phyloP scores from a whole-genome alignment of 148 eudicot genomes.

The Arctostaphylos glauca region DNA sequence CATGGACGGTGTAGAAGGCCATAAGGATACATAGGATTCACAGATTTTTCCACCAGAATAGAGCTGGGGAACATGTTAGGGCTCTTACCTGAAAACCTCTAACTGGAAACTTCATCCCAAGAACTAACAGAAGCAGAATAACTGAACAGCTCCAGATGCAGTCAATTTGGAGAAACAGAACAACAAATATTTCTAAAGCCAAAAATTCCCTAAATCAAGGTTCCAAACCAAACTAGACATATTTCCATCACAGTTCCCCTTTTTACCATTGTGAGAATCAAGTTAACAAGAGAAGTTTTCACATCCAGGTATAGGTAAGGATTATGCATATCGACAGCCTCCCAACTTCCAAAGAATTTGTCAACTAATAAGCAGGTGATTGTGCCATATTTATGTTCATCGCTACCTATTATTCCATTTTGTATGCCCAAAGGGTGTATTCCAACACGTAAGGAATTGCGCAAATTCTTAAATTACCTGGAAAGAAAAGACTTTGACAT shows the following conservation, averaged over 20 bases:
- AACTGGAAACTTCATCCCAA: constrained; percentile 6
- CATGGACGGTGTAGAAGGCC: constrained; percentile 5
- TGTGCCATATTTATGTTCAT: neutral
- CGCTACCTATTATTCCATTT: neutral
- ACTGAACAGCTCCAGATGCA: constrained; percentile 1
- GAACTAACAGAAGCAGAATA: neutral
- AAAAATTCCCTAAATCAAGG: neutral
- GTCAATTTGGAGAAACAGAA: neutral
- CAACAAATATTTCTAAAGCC: neutral
- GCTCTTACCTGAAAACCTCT: constrained; percentile 6
- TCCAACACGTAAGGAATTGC: neutral
- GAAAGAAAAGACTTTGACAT: neutral
- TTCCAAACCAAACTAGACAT: neutral
- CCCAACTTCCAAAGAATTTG: neutral
- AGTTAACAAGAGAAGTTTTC: neutral
- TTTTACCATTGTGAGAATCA: neutral
- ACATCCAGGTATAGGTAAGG: neutral
- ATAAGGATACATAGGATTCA: constrained; percentile 1
- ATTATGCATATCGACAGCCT: neutral
- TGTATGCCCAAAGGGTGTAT: neutral
- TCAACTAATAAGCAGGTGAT: neutral
- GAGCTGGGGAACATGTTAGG: neutral
- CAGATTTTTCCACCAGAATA: constrained; percentile 10
- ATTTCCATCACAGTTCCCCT: neutral
- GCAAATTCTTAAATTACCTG: neutral